Conservation (phyloP, 306 rosid genomes). For the Trifolium fragiferum region DNA sequence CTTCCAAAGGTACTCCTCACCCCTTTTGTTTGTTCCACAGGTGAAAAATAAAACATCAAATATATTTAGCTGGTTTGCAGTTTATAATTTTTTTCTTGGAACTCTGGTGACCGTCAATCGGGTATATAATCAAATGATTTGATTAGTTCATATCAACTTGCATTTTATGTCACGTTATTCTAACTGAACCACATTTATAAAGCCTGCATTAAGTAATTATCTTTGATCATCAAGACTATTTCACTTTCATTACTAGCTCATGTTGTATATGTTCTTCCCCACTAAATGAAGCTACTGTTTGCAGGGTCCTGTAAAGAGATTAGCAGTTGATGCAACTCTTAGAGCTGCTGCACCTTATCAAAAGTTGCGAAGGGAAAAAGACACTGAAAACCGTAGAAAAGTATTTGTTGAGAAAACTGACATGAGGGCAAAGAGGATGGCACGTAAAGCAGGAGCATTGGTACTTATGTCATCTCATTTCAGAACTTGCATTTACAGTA, state of each 20-base stretch:
- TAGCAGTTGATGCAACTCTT: slow-evolving; percentile 98
- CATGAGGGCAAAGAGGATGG: slow-evolving; percentile 99
- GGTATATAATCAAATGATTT: slow-evolving; percentile 33
- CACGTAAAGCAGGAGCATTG: slow-evolving; percentile 98
- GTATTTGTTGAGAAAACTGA: slow-evolving; percentile 94
- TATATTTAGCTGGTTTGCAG: slow-evolving; percentile 27
- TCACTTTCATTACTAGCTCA: not conserved
- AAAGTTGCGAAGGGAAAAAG: slow-evolving; percentile 85
- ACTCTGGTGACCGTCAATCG: not conserved
- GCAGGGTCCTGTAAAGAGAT: slow-evolving; percentile 90
- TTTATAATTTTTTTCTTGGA: slow-evolving; percentile 14
- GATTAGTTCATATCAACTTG: slow-evolving; percentile 12
- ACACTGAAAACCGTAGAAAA: slow-evolving; percentile 69
- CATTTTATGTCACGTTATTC: slow-evolving; percentile 1
- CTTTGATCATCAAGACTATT: slow-evolving; percentile 21
- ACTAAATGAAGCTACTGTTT: slow-evolving; percentile 26
- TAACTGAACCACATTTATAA: slow-evolving; percentile 26
- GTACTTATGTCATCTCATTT: slow-evolving; percentile 53
- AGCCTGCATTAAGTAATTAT: not conserved
- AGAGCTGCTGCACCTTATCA: slow-evolving; percentile 99
- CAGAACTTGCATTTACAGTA: slow-evolving; percentile 22
- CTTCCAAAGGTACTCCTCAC: slow-evolving; percentile 71
- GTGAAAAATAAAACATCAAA: slow-evolving; percentile 30
- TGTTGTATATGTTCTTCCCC: slow-evolving; percentile 19
- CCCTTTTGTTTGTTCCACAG: slow-evolving; percentile 8